Percentiles rank a stretch among this genome's conserved stretches.
These are phyloP conservation scores for Picochlorum sp. DNA, from an alignment of 139 green algal genomes.

Conservation along the genomic window DNA sequence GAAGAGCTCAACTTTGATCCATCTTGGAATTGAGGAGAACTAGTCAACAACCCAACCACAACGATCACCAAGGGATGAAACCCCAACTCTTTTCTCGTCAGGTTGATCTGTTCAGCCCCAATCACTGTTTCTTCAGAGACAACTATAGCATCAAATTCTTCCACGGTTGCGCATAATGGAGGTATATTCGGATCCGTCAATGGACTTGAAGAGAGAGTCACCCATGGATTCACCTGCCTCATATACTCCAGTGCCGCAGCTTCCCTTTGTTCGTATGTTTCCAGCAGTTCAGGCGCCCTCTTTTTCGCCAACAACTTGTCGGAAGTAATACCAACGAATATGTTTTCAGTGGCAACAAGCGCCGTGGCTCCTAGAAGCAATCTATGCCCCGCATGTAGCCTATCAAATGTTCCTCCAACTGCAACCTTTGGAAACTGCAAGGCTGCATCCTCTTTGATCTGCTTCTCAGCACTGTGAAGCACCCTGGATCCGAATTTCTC, in stretches of 20 bases:
- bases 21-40: too few relatives aligned
- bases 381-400: slow-evolving; percentile 82
- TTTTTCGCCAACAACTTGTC: slow-evolving; percentile 70
- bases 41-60: slow-evolving; percentile 63
- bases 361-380: slow-evolving; percentile 73
- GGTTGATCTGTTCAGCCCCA: slow-evolving; percentile 64
- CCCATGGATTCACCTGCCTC: slow-evolving; percentile 26
- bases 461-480: too few relatives aligned
- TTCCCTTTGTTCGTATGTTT: slow-evolving; percentile 47
- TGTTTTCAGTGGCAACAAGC: slow-evolving; percentile 25
- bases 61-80: slow-evolving; percentile 51
- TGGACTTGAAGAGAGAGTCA: slow-evolving; percentile 36
- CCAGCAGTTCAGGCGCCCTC: slow-evolving; percentile 49
- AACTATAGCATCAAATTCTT: slow-evolving; percentile 67
- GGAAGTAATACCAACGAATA: slow-evolving; percentile 72
- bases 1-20: slow-evolving; percentile 57
- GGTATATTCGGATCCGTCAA: slow-evolving; percentile 64
- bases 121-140: slow-evolving; percentile 74
- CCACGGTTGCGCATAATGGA: slow-evolving; percentile 52
- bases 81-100: slow-evolving; percentile 24
- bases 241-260: slow-evolving; percentile 46
- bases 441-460: neutral
- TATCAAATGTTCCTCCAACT: slow-evolving; percentile 88
- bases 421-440: slow-evolving; percentile 55
- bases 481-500: slow-evolving; percentile 1